phyloP scores from a whole-genome alignment of 768 basidiomycete genomes.

The Panellus pusillus region DNA sequence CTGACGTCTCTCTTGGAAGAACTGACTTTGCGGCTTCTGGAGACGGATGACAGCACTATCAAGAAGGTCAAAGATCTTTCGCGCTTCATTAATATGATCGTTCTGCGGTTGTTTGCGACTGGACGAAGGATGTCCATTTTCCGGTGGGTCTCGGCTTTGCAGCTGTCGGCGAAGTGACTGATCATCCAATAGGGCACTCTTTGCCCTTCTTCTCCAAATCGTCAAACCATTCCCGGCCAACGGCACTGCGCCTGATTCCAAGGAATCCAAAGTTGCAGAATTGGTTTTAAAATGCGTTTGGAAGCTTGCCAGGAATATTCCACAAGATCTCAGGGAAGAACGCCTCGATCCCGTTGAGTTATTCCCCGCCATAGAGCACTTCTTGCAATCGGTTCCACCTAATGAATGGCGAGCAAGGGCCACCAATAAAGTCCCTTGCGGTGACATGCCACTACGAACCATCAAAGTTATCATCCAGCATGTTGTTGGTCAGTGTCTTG shows the following conservation, averaged over 20 bases:
- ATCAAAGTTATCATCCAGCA: conserved; percentile 99
- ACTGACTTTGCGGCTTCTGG: conserved; percentile 84
- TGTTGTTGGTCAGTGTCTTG: conserved; percentile 74
- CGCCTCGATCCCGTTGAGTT: conserved; percentile 85
- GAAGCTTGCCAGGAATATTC: conserved; percentile 95
- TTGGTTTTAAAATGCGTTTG: conserved; percentile 95
- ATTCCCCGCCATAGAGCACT: conserved; percentile 91
- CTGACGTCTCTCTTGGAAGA: conserved; percentile 88
- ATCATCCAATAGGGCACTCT: conserved; percentile 57
- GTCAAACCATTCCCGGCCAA: conserved; percentile 80
- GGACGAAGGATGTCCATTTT: conserved; percentile 89
- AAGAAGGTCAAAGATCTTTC: conserved; percentile 91
- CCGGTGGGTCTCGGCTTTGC: conserved; percentile 51
- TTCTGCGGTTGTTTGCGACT: conserved; percentile 89
- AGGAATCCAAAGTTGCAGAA: conserved; percentile 87
- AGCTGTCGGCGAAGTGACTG: conserved; percentile 13
- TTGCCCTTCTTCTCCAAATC: conserved; percentile 78
- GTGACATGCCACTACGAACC: conserved; percentile 96
- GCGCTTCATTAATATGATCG: conserved; percentile 98
- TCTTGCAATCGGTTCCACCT: conserved; percentile 89
- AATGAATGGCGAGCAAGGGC: conserved; percentile 95
- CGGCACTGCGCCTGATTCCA: conserved; percentile 70
- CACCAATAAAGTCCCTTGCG: conserved; percentile 88
- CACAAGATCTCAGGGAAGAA: conserved; percentile 81
- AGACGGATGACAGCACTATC: conserved; percentile 86